Conservation (phyloP, 805 yeast genomes). For the Starmerella vaccinii region DNA sequence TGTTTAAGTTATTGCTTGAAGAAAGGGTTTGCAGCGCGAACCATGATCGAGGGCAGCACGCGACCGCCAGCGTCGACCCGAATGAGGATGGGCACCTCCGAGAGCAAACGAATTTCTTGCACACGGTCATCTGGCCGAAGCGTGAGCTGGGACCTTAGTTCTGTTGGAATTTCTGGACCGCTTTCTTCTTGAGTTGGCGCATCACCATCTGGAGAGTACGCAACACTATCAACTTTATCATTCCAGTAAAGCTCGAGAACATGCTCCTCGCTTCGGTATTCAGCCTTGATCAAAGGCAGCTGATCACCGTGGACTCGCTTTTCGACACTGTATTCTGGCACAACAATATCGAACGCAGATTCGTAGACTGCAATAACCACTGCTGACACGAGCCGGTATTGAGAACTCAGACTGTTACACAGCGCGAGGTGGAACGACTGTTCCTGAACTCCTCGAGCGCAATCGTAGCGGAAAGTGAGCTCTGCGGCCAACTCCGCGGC, state of each 20-base stretch:
- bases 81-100: constrained; percentile 66
- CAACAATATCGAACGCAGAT: constrained; percentile 82
- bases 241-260: constrained; percentile 85
- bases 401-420: constrained; percentile 45
- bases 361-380: constrained; percentile 88
- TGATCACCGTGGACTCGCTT: constrained; percentile 74
- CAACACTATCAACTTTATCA: constrained; percentile 81
- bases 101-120: constrained; percentile 72
- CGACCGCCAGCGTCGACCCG: constrained; percentile 83
- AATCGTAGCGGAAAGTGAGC: constrained; percentile 90
- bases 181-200: constrained; percentile 5
- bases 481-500: constrained; percentile 55
- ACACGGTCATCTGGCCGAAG: constrained; percentile 57
- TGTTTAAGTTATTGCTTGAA: not conserved
- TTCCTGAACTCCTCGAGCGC: constrained; percentile 86
- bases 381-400: constrained; percentile 76
- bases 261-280: constrained; percentile 61
- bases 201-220: constrained; percentile 53
- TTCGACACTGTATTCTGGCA: constrained; percentile 59
- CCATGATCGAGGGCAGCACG: constrained; percentile 77
- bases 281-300: constrained; percentile 83
- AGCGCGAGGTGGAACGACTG: constrained; percentile 74
- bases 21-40: constrained; percentile 83
- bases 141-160: constrained; percentile 31
- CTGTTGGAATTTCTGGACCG: constrained; percentile 8